Percentiles rank a stretch among this genome's conserved stretches.
phyloP scores from a whole-genome alignment of 2,329 filamentous ascomycete genomes.

The Aspergillus bombycis region DNA sequence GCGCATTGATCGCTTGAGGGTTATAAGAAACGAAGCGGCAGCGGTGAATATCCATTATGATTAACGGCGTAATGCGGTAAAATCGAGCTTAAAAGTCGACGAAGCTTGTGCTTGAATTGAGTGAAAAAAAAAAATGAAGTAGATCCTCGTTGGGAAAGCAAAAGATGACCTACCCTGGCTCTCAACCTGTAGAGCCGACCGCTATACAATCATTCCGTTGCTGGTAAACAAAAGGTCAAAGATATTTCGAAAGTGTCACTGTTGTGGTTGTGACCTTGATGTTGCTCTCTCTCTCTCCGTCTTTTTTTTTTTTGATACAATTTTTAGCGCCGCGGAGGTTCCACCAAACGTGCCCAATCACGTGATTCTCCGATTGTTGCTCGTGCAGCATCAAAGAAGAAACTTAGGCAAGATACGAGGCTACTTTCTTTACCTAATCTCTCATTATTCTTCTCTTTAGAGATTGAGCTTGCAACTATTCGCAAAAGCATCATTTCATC shows the following conservation, averaged over 20 bases:
- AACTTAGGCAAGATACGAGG: neutral
- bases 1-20: slow-evolving; percentile 86
- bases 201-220: slow-evolving; percentile 27
- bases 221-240: neutral
- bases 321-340: slow-evolving; percentile 29
- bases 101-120: neutral
- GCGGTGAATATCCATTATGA: slow-evolving; percentile 88
- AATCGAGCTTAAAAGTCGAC: slow-evolving; percentile 14
- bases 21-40: slow-evolving; percentile 95
- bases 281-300: slow-evolving; percentile 16
- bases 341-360: slow-evolving; percentile 21
- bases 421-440: neutral
- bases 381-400: neutral
- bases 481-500: neutral
- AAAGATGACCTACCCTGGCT: slow-evolving; percentile 19
- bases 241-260: neutral
- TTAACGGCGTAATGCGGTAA: slow-evolving; percentile 8
- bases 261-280: slow-evolving; percentile 12
- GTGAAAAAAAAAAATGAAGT: neutral
- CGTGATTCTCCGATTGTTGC: slow-evolving; percentile 18
- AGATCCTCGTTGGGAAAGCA: slow-evolving; percentile 1
- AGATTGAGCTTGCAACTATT: neutral
- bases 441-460: neutral
- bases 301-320: slow-evolving; percentile 30
- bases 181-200: slow-evolving; percentile 25